phyloP scores from a whole-genome alignment of 2,329 filamentous ascomycete genomes.

The Diaporthe sp. region DNA sequence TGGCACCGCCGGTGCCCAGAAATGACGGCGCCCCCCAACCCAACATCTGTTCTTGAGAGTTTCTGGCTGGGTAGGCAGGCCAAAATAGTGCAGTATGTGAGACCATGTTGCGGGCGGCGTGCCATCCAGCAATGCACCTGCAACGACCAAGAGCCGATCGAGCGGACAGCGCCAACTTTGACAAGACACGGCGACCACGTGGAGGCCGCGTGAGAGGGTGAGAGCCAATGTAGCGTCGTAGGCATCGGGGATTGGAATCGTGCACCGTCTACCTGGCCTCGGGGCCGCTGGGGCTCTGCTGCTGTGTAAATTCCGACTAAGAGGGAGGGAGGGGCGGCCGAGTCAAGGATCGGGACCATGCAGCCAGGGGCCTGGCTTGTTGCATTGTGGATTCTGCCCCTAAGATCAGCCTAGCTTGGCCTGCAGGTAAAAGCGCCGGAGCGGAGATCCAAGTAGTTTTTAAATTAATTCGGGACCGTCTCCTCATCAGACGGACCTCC shows the following conservation, averaged over 20 bases:
- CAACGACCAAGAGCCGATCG: constrained; percentile 1
- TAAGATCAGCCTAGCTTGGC: constrained; percentile 22
- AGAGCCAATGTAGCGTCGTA: constrained; percentile 13
- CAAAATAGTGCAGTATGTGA: neutral
- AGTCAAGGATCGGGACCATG: constrained; percentile 15
- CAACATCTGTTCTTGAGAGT: neutral
- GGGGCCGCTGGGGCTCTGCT: neutral
- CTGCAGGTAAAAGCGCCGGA: constrained; percentile 28
- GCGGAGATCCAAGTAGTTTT: constrained; percentile 28
- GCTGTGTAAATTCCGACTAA: constrained; percentile 22
- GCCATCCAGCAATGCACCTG: constrained; percentile 2
- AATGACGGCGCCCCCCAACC: constrained; percentile 10
- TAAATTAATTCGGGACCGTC: constrained; percentile 31
- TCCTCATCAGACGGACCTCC: constrained; percentile 10
- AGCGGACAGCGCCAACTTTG: neutral
- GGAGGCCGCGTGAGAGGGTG: constrained; percentile 29
- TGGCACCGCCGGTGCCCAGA: constrained; percentile 21
- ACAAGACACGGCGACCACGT: constrained; percentile 21
- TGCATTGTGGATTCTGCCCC: constrained; percentile 9
- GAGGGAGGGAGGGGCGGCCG: constrained; percentile 8
- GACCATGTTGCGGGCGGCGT: neutral
- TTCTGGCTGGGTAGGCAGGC: neutral
- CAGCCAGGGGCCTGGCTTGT: constrained; percentile 17
- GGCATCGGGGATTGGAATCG: neutral
- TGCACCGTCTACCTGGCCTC: neutral